phyloP scores from a whole-genome alignment of 768 basidiomycete genomes.

The Boletus coccyginus region DNA sequence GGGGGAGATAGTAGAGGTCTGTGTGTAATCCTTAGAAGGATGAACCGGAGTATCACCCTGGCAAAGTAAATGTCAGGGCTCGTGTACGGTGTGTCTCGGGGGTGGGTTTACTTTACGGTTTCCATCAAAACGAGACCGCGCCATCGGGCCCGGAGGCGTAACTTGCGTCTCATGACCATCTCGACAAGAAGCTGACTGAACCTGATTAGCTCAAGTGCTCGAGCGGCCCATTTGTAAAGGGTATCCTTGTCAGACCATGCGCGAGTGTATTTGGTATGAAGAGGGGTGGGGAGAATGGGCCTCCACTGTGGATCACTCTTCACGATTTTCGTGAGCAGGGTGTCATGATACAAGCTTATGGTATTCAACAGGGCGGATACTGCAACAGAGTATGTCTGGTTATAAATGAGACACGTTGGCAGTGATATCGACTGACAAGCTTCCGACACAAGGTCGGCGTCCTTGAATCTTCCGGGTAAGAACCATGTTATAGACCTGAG shows the following conservation, averaged over 20 bases:
- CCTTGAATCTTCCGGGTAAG: constrained; percentile 93
- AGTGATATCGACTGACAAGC: constrained; percentile 60
- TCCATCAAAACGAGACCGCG: constrained; percentile 76
- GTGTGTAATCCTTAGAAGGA: constrained; percentile 70
- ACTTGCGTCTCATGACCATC: constrained; percentile 79
- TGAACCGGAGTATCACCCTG: constrained; percentile 73
- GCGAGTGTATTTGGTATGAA: constrained; percentile 87
- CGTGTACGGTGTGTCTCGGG: background rate
- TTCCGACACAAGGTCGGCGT: constrained; percentile 95
- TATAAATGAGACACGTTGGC: constrained; percentile 12
- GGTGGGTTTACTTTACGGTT: constrained; percentile 67
- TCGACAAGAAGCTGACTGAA: constrained; percentile 86
- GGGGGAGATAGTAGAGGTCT: constrained; percentile 75
- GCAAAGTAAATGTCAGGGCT: constrained; percentile 11
- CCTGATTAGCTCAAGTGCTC: constrained; percentile 70
- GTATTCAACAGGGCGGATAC: constrained; percentile 87
- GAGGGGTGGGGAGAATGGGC: constrained; percentile 70
- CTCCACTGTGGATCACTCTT: constrained; percentile 65
- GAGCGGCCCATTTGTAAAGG: constrained; percentile 76
- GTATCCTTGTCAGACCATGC: constrained; percentile 74
- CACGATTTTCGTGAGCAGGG: constrained; percentile 69
- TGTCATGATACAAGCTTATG: constrained; percentile 93
- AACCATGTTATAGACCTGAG: constrained; percentile 93
- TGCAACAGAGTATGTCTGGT: constrained; percentile 32
- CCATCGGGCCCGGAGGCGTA: constrained; percentile 66